Base-by-base conservation (phyloP, 2,329 filamentous ascomycete species). In the Ceratocystis ficicola region DNA sequence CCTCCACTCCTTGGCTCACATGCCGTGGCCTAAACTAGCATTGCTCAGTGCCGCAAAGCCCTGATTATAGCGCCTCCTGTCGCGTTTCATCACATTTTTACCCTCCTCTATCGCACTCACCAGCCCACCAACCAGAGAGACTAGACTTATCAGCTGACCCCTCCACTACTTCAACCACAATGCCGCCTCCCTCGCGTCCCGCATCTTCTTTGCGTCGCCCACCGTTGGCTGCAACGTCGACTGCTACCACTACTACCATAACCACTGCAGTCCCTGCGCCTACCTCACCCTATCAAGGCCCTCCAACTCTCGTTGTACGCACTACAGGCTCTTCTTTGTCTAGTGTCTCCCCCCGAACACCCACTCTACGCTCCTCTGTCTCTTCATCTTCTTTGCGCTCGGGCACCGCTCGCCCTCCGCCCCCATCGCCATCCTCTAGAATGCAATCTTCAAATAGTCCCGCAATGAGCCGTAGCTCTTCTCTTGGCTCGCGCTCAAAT, bases 391-490 rank as follows among this genome's bases (percentile, higher is more conserved):
- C 66, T 3, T 44, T 74, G 77, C 67, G 74, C 75, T 65, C 75
- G 25, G 71, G 73, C 20, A 72, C 75, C 65, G 74, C 72, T 65
- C 74, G 72, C 67, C 70, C 73, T 67, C 70, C 73, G 7, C 76
- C 76, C 36, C 73, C 72, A n/a, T 76, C 76, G 4, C 76, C 79
- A 6, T 74, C 71, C 66, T 75, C 70, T 66, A 76, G 71, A 69
- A 72, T 70, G 68, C 55, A 63, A 17, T 76, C 69, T 68, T 78
- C 73, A 70, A 78, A 72, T 72, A 80, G 72, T 76, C 80, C 70
- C 64, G 72, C 71, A 67, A 12, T 65, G 10, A 74, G 76, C 22
- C 73, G 76, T n/a, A 62, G 50, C 41, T 64, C 65, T n/a, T 67
- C 65, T 3, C 46, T 67, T 15, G 76, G 77, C 10, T 78, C 80